Conservation (phyloP, 2,329 filamentous ascomycete genomes). For the Huntiella bhutanensis region DNA sequence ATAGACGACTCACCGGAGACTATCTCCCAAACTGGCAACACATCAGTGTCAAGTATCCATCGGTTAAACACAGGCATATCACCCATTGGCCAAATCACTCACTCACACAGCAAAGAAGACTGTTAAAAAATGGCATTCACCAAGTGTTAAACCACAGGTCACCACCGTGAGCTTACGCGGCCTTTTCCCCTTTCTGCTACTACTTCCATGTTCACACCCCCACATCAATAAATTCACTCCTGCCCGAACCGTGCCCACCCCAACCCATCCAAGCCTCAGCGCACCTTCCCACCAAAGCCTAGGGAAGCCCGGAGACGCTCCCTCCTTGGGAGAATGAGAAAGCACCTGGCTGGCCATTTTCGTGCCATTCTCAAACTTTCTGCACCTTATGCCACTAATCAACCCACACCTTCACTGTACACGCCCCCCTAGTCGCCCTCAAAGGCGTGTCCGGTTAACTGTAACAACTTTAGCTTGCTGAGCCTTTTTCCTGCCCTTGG, state of each 20-base stretch:
- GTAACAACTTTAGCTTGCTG: background rate
- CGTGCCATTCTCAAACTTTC: constrained; percentile 2
- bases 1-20: too few species aligned
- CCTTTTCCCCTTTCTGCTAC: constrained; percentile 7
- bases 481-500: background rate
- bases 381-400: background rate
- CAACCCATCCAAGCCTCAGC: background rate
- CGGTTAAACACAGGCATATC: background rate
- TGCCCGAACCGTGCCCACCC: too few species aligned
- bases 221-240: too few species aligned
- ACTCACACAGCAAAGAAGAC: background rate
- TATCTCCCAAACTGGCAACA: too few species aligned
- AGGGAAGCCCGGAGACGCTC: background rate
- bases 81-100: too few species aligned
- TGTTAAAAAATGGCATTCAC: background rate
- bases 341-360: background rate
- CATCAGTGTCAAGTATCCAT: background rate
- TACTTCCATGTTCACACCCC: too few species aligned
- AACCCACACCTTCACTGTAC: background rate
- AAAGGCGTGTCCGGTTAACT: background rate
- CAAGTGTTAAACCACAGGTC: background rate
- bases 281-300: background rate
- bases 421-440: too few species aligned
- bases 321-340: background rate
- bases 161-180: constrained; percentile 8